Base-by-base conservation (phyloP, 2,329 filamentous ascomycete species). In the Coniochaeta prunicola region DNA sequence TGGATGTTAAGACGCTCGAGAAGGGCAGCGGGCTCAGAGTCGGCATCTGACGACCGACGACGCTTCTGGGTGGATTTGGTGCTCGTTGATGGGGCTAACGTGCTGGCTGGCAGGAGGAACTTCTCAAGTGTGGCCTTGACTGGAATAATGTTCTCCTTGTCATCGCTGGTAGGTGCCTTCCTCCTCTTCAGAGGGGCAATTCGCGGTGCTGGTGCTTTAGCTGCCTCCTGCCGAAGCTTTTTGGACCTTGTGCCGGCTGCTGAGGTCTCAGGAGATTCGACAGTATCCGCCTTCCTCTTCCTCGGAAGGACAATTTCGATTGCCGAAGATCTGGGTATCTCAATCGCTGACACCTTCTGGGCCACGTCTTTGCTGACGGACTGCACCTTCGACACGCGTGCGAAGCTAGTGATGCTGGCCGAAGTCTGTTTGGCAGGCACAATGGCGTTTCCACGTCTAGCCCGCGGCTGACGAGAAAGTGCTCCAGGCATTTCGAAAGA, bases 311-410 rank as follows among this genome's bases (percentile, higher is more conserved):
- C 64, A 38, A 67, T 62, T 55, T 72, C 69, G 38, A 68, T 64
- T 28, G 65, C 61, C 59, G 65, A 58, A 55, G 64, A 60, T 24
- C 64, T 64, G 28, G 67, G 65, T 61, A 76, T 75, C 63, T 78
- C 76, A 34, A 66, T 48, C 9, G 71, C 64, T n/a, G 66, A 63
- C 33, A 64, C 61, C 55, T 69, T 67, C 54, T 68, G 61, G 30
- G 65, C 60, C 33, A 59, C 24, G 33, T 68, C 63, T 53, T 70
- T 71, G 57, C 62, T 64, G 12, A 63, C 58, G 19, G 61, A 59
- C 21, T 69, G 64, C 24, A 66, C 65, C 69, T 82, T 83, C 34
- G 78, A 80, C 54, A 81, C 69, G 57, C 78, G 79, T 53, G 74
- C 65, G 65, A 80, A 82, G 65, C 63, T 73, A 69, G 67, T 71